phyloP scores from a whole-genome alignment of 352 stramenopile species.

The Phytophthora foliorum region DNA sequence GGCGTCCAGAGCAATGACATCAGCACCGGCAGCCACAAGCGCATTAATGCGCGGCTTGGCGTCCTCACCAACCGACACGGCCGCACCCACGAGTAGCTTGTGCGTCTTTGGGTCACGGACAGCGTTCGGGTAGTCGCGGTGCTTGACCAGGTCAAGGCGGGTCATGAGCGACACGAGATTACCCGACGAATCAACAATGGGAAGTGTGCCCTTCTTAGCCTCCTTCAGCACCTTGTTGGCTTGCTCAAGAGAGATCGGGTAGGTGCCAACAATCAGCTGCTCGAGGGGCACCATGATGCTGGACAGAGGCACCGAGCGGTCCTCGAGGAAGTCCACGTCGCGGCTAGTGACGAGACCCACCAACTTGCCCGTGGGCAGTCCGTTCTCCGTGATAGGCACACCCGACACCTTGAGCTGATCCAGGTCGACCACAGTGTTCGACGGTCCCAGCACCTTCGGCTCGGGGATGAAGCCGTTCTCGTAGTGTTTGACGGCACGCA shows the following conservation, averaged over 20 bases:
- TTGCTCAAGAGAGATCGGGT: conserved; percentile 94
- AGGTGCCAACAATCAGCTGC: conserved; percentile 91
- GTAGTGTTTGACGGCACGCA: conserved; percentile 96
- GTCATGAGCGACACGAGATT: conserved; percentile 98
- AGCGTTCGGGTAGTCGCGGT: conserved; percentile 95
- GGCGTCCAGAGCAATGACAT: conserved; percentile 99
- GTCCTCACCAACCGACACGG: conserved; percentile 96
- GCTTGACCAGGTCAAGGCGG: conserved; percentile 97
- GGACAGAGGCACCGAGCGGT: conserved; percentile 74
- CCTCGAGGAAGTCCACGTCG: conserved; percentile 98
- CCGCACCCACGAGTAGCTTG: conserved; percentile 95
- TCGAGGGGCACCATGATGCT: conserved; percentile 83
- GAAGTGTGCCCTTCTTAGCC: conserved; percentile 99
- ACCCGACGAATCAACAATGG: conserved; percentile 96
- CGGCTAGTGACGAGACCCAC: conserved; percentile 98
- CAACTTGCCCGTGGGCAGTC: conserved; percentile 95
- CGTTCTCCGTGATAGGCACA: conserved; percentile 98
- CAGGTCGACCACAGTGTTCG: conserved; percentile 94
- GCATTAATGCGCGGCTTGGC: conserved; percentile 91
- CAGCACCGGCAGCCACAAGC: conserved; percentile 94
- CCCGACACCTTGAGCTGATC: conserved; percentile 95
- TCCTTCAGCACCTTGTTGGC: conserved; percentile 97
- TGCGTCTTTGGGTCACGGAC: conserved; percentile 95
- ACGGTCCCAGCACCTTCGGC: conserved; percentile 95
- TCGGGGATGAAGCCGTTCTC: conserved; percentile 99